Percentiles rank a stretch among this genome's conserved stretches.
These are phyloP conservation scores for Cercospora sp. DNA, from an alignment of 2,329 filamentous ascomycete genomes.

Conservation along the genomic window DNA sequence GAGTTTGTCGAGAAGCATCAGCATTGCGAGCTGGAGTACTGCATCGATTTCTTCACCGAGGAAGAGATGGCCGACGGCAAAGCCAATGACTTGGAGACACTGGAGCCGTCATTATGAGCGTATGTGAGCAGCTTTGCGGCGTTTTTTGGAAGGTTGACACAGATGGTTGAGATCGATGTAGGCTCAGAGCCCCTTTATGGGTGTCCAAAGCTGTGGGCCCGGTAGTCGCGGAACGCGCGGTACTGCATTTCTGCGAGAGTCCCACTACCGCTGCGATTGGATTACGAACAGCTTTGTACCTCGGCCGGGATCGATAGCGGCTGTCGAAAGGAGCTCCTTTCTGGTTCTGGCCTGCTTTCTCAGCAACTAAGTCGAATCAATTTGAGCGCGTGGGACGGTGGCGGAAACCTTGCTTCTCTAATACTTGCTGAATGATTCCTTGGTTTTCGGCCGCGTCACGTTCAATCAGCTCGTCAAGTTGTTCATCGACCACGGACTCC, in stretches of 20 bases:
- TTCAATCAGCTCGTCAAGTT: neutral
- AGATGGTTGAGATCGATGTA: neutral
- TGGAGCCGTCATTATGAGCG: neutral
- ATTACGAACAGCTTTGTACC: neutral
- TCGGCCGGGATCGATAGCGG: neutral
- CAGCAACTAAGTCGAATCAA: neutral
- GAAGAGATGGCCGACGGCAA: neutral
- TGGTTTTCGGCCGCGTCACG: neutral
- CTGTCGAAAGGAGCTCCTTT: neutral
- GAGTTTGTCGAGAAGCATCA: neutral
- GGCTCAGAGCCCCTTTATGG: neutral
- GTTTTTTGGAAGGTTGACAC: neutral
- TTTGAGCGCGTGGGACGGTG: too few relatives aligned
- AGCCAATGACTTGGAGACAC: neutral
- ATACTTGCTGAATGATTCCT: too few relatives aligned
- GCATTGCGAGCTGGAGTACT: neutral
- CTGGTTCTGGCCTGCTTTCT: neutral
- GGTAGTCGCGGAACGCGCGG: neutral
- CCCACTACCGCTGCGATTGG: neutral
- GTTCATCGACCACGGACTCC: neutral
- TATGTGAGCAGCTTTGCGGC: neutral
- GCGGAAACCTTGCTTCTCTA: neutral
- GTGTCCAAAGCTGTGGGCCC: neutral
- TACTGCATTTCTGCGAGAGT: neutral
- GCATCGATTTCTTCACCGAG: neutral